Base-by-base conservation (phyloP, 345 rosid genomes). In the Hibiscus syriacus region DNA sequence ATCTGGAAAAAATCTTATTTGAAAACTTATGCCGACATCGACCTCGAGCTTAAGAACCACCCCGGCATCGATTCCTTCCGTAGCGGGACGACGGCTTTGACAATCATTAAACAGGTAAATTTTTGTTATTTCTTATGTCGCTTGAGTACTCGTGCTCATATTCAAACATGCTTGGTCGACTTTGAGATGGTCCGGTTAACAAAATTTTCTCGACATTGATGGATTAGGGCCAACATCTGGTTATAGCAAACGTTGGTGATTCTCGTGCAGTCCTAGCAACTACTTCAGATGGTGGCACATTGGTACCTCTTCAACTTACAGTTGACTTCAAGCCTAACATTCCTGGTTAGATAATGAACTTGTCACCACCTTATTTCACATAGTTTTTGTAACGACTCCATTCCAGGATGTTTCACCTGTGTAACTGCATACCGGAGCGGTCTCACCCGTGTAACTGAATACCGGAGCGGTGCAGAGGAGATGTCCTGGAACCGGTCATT, bases 251-350 rank as follows among this genome's bases (percentile, higher is more conserved):
- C 32, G 83, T 85, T 4, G 96, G 97, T 10, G 98, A 93, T 77
- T 90, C 89, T 45, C 77, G 97, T 65, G 98, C 97, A 19, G 87
- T 93, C 1, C 58, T 90, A 64, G 96, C 90, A 27, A 84, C 89
- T 16, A 80, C 78, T 71, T 72, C 79, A 2, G 86, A 81, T 46
- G 80, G 76, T 54, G 85, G 89, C 64, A 57, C 29, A 41, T 79
- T 90, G 67, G 89, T 74, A 5, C 83, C 98, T 25, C 73, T 87
- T 79, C 97, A 92, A 80, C 92, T 88, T 11, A 86, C 92, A 5
- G 70, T 90, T 2, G 98, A 90, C 77, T 86, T 81, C 71, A 90
- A 86, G 76, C 98, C 98, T n/a, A 85, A 83, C 77, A 68, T 93
- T 74, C 97, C 96, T 1, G 83, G 96, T 93, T 32, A 55, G 80